Evolutionary conservation across 805 yeast species (phyloP).

Genomic region (Kuraishia molischiana): DNA sequence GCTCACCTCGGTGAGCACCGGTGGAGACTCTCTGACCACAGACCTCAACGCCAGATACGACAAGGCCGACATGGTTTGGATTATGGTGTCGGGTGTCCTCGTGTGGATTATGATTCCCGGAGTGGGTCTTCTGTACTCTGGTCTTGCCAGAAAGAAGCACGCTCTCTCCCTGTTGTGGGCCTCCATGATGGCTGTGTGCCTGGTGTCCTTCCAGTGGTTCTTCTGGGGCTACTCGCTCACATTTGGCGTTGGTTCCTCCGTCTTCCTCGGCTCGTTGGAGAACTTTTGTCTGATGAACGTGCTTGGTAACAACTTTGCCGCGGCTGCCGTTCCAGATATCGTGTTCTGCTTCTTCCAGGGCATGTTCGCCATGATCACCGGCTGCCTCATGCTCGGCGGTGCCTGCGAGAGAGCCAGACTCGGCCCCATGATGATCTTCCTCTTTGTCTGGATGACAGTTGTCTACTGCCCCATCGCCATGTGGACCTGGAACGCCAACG

Average conservation of each 20-base stretch:
- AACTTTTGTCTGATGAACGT: constrained; percentile 77
- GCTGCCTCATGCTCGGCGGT: constrained; percentile 92
- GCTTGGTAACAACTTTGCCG: constrained; percentile 70
- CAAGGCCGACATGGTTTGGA: constrained; percentile 78
- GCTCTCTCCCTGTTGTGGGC: constrained; percentile 95
- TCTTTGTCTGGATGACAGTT: constrained; percentile 89
- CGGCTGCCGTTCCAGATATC: constrained; percentile 74
- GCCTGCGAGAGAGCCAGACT: constrained; percentile 96
- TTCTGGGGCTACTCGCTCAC: constrained; percentile 96
- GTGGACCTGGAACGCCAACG: constrained; percentile 95
- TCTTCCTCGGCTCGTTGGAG: constrained; percentile 71
- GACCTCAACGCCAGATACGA: constrained; percentile 67
- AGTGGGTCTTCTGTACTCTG: constrained; percentile 86
- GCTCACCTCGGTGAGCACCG: constrained; percentile 55
- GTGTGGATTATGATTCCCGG: constrained; percentile 98
- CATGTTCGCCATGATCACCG: constrained; percentile 93
- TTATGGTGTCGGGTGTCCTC: constrained; percentile 63
- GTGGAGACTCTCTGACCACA: constrained; percentile 68
- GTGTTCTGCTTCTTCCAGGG: constrained; percentile 89
- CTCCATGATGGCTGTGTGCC: constrained; percentile 76
- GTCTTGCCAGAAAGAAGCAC: constrained; percentile 89
- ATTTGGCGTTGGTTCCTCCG: constrained; percentile 43
- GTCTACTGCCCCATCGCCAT: constrained; percentile 95
- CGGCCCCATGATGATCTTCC: constrained; percentile 92
- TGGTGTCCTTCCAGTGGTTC: constrained; percentile 92